Evolutionary conservation across 2,329 filamentous ascomycete species (phyloP), one percentile per base, ranked within the genome.

Genomic region (Talaromyces piceae): DNA sequence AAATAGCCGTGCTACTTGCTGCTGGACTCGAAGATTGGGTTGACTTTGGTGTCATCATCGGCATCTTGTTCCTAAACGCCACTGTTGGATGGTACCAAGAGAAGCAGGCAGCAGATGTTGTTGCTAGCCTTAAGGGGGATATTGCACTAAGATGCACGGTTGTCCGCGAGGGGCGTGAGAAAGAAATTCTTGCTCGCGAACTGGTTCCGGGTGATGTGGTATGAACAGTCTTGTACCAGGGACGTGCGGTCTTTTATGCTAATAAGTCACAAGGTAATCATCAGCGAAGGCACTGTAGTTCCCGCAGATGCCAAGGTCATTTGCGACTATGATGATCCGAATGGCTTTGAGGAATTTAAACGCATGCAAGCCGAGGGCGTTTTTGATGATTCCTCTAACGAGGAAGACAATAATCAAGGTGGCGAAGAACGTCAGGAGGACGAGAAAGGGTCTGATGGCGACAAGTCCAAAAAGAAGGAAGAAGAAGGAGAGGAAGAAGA

Each of bases 41-140:
- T 57, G 86, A 89, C 69, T 81, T 88, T 59, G 85, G 84, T 76
- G 84, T 89, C 65, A 89, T 89, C 66, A 81, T 86, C 60, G 86
- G 80, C 72, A 89, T 89, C 65, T 72, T 89, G 50, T 68, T 84
- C 64, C 78, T 89, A 56, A 89, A 89, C 70, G 86, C 86, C 53
- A 72, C 83, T 57, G 86, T 88, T 63, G 86, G 86, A 71, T 88
- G 85, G 81, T 88, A 88, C 67, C 86, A 88, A 67, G 86, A 89
- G 70, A 89, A 88, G 72, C 84, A 88, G 69, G 86, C 86, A 58
- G 85, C 84, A 54, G 86, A 89, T 71, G 84, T 88, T 57, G 84
- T 88, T 61, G 84, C 85, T 23, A 83, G 78, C 59, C 75, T 89
- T 51, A 88, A 88, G 72, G 86, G 86, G 68, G 86, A 89, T 62